A percentile compares a stretch with the other conserved stretches of the same genome.
These are phyloP conservation scores for Ceratocystis colombiana DNA, from an alignment of 2,329 filamentous ascomycete species.

Conservation along the genomic window DNA sequence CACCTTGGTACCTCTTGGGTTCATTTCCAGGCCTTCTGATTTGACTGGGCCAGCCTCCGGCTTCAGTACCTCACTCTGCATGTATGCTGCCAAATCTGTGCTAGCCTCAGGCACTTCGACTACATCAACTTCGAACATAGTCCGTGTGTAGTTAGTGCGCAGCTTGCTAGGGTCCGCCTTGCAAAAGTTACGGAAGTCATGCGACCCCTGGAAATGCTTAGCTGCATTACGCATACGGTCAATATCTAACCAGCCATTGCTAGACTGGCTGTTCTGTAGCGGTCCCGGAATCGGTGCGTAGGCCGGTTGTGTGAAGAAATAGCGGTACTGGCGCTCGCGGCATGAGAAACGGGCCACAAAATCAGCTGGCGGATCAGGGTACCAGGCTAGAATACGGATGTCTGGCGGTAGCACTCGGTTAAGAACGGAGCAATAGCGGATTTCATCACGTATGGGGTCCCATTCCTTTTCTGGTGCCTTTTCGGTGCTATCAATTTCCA, in stretches of 20 bases:
- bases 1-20: slow-evolving; percentile 46
- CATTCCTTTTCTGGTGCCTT: slow-evolving; percentile 32
- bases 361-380: slow-evolving; percentile 62
- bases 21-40: slow-evolving; percentile 12
- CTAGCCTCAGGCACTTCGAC: slow-evolving; percentile 52
- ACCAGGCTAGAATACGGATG: slow-evolving; percentile 89
- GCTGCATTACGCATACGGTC: slow-evolving; percentile 77
- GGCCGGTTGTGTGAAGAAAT: slow-evolving; percentile 94
- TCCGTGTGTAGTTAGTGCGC: slow-evolving; percentile 69
- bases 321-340: slow-evolving; percentile 80
- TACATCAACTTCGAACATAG: slow-evolving; percentile 71
- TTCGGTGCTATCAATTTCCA: slow-evolving; percentile 18
- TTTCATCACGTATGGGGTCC: slow-evolving; percentile 69
- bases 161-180: slow-evolving; percentile 87
- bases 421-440: slow-evolving; percentile 71
- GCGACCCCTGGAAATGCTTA: slow-evolving; percentile 64
- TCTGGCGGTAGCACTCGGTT: slow-evolving; percentile 83
- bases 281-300: slow-evolving; percentile 50
- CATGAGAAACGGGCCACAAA: slow-evolving; percentile 94
- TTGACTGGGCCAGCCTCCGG: slow-evolving; percentile 27
- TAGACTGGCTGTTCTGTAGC: slow-evolving; percentile 28
- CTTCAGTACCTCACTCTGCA: slow-evolving; percentile 37
- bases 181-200: slow-evolving; percentile 97
- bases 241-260: slow-evolving; percentile 69
- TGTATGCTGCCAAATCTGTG: slow-evolving; percentile 46